These are phyloP conservation scores for Calonectria naviculata DNA, from an alignment of 2,329 filamentous ascomycete species.

Conservation along the genomic window DNA sequence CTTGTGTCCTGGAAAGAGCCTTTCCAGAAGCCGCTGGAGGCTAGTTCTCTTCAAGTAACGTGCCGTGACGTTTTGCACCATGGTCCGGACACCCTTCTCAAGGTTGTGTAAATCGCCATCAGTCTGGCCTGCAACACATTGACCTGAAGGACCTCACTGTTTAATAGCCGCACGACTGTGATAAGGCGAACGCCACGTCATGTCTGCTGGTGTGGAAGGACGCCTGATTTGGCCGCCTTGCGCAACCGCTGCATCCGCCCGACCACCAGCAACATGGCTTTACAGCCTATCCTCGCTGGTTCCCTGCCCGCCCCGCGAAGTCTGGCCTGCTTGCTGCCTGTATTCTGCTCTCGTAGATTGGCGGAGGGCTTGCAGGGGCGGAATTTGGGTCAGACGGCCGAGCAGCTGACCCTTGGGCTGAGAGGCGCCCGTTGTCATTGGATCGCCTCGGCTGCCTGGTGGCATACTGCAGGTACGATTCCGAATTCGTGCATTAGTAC, in stretches of 20 bases:
- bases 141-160: not conserved
- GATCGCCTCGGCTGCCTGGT: not conserved
- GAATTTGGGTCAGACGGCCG: not conserved
- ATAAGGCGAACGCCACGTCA: constrained; percentile 7
- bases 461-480: not conserved
- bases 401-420: not conserved
- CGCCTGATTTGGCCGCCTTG: not conserved
- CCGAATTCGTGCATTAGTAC: not conserved
- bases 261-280: not conserved
- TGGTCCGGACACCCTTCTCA: not conserved
- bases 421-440: not conserved
- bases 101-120: not conserved
- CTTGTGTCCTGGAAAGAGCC: not conserved
- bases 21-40: not conserved
- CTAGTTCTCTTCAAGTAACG: not conserved
- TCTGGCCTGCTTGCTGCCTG: not conserved
- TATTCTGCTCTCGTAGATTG: not conserved
- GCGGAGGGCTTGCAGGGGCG: not conserved
- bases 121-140: not conserved
- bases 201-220: not conserved
- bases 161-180: not conserved
- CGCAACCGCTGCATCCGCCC: not conserved
- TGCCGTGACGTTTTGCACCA: not conserved
- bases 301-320: not conserved
- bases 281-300: not conserved